Conservation (phyloP, 495 filamentous ascomycete genomes). For the Darksidea phi region DNA sequence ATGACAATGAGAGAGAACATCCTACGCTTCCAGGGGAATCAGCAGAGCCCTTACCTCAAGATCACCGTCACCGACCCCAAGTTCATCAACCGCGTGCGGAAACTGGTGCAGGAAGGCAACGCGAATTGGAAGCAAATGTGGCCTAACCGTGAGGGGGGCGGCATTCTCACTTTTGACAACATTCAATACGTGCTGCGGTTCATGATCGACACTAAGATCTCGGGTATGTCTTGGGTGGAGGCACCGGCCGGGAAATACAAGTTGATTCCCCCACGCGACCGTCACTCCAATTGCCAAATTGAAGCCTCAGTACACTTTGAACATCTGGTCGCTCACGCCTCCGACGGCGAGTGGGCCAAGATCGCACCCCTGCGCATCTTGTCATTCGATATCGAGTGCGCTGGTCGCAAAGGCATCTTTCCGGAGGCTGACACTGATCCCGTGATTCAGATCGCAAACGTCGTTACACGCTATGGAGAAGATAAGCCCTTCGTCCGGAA, state of each 20-base stretch:
- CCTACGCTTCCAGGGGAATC: conserved; percentile 88
- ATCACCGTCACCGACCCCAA: conserved; percentile 88
- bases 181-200: conserved; percentile 94
- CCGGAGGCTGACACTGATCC: conserved; percentile 87
- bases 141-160: conserved; percentile 63
- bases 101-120: conserved; percentile 66
- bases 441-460: conserved; percentile 97
- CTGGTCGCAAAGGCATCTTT: conserved; percentile 95
- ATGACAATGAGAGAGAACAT: conserved; percentile 83
- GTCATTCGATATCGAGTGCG: conserved; percentile 98
- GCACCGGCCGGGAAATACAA: conserved; percentile 71
- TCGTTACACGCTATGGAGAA: conserved; percentile 96
- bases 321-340: conserved; percentile 80
- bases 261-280: conserved; percentile 57
- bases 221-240: conserved; percentile 98
- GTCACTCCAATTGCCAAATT: conserved; percentile 90
- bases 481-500: conserved; percentile 94
- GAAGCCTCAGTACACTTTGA: conserved; percentile 80
- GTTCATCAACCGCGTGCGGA: conserved; percentile 68
- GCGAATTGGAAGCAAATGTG: conserved; percentile 91
- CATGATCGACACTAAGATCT: conserved; percentile 94
- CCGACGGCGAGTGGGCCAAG: conserved; percentile 96
- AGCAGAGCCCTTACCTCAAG: conserved; percentile 88
- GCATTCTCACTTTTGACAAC: conserved; percentile 84
- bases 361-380: conserved; percentile 93